Conservation (phyloP, 768 basidiomycete species). For the Phaeotremella fagi region DNA sequence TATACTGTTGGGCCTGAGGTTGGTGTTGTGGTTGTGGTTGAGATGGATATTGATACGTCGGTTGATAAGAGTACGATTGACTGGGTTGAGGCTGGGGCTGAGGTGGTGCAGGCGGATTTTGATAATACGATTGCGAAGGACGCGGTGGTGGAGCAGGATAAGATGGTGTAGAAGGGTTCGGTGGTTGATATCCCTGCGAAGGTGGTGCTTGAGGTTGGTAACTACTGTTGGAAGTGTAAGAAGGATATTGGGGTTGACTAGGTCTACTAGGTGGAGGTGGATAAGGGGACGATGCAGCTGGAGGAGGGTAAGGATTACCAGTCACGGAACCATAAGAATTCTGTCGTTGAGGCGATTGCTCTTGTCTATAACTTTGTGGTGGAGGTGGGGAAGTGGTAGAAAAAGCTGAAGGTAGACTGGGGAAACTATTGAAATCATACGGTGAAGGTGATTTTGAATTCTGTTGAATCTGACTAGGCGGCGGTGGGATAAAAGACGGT, state of each 20-base stretch:
- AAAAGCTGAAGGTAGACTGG: constrained; percentile 32
- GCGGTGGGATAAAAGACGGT: constrained; percentile 42
- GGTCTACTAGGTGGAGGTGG: constrained; percentile 57
- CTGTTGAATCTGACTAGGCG: constrained; percentile 14
- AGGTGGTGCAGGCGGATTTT: constrained; percentile 73
- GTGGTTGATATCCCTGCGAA: constrained; percentile 61
- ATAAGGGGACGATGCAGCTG: constrained; percentile 47
- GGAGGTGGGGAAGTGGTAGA: constrained; percentile 20
- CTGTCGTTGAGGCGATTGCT: constrained; percentile 7
- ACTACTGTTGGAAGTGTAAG: constrained; percentile 37
- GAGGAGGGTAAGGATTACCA: constrained; percentile 9
- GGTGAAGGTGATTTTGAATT: constrained; percentile 45
- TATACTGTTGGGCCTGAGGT: constrained; percentile 6
- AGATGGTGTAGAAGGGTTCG: constrained; percentile 70
- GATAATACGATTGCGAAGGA: constrained; percentile 52
- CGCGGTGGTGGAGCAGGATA: constrained; percentile 55
- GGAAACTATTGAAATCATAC: constrained; percentile 38
- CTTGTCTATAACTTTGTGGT: constrained; percentile 9
- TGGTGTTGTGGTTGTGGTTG: constrained; percentile 4
- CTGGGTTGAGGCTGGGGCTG: constrained; percentile 58
- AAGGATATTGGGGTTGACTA: constrained; percentile 46
- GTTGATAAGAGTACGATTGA: background rate
- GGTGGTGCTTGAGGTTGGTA: too few species aligned
- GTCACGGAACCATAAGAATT: constrained; percentile 4
- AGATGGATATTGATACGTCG: constrained; percentile 1